Conservation (phyloP, 441 rosid species). For the Gossypium trilobum region DNA sequence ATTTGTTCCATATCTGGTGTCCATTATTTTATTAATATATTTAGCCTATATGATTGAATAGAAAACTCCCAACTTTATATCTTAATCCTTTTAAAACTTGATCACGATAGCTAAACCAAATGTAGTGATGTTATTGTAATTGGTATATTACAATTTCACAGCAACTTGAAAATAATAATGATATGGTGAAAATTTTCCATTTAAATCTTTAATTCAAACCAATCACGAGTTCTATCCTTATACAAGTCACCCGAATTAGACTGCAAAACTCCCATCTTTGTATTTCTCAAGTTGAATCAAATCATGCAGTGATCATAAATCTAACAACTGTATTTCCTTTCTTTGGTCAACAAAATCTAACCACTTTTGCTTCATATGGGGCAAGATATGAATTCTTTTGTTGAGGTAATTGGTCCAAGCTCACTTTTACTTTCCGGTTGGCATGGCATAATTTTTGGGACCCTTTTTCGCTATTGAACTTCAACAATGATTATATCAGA, state of each 20-base stretch:
- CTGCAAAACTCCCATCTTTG: not conserved
- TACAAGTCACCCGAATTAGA: too few species aligned
- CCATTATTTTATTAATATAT: not conserved
- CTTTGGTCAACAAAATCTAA: not conserved
- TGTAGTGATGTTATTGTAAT: not conserved
- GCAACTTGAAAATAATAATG: too few species aligned
- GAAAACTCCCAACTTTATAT: not conserved
- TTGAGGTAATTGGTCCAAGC: constrained; percentile 13
- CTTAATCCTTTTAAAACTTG: not conserved
- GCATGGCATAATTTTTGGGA: constrained; percentile 15
- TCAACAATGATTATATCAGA: not conserved
- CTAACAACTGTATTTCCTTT: not conserved
- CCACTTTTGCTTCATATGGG: not conserved
- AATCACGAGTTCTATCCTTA: too few species aligned
- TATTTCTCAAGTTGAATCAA: not conserved
- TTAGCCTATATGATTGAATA: constrained; percentile 8
- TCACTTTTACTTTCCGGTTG: constrained; percentile 14
- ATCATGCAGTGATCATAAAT: not conserved
- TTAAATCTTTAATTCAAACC: too few species aligned
- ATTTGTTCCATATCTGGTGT: constrained; percentile 14
- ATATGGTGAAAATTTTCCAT: too few species aligned
- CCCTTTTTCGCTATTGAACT: constrained; percentile 13
- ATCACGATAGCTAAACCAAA: not conserved
- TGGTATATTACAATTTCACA: not conserved
- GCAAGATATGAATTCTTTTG: not conserved